Percentiles rank a stretch among this genome's conserved stretches.
phyloP scores from a whole-genome alignment of 140 eudicot species.

The Oenanthe javanica region DNA sequence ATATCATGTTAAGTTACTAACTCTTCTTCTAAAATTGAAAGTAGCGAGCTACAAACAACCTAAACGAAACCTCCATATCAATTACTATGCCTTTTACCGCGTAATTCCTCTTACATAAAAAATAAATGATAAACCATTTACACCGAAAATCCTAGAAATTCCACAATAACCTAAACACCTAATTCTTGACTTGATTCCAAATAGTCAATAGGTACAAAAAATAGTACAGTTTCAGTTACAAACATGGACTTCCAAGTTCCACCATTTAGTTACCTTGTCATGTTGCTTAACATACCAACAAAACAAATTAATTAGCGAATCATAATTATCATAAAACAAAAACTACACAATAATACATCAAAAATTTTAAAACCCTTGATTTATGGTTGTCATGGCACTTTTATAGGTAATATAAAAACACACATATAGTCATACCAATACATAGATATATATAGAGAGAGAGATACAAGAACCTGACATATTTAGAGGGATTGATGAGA shows the following conservation, averaged over 20 bases:
- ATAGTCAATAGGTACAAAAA: not conserved
- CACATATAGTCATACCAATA: not conserved
- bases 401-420: not conserved
- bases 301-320: not conserved
- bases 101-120: not conserved
- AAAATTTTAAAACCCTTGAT: not conserved
- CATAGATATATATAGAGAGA: not conserved
- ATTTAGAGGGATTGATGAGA: not conserved
- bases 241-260: too few relatives aligned
- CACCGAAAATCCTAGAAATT: not conserved
- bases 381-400: not conserved
- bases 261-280: not conserved
- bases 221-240: not conserved
- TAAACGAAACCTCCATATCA: not conserved
- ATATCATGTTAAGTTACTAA: not conserved
- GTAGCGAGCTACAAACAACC: not conserved
- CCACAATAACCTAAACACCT: not conserved
- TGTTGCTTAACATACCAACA: not conserved
- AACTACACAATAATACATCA: too few relatives aligned
- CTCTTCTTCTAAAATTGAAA: too few relatives aligned
- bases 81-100: not conserved
- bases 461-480: conserved; percentile 7
- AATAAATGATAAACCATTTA: not conserved
- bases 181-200: too few relatives aligned
- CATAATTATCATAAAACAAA: not conserved